phyloP scores from a whole-genome alignment of 371 early-diverging fungal species.

The Catenaria anguillulae region DNA sequence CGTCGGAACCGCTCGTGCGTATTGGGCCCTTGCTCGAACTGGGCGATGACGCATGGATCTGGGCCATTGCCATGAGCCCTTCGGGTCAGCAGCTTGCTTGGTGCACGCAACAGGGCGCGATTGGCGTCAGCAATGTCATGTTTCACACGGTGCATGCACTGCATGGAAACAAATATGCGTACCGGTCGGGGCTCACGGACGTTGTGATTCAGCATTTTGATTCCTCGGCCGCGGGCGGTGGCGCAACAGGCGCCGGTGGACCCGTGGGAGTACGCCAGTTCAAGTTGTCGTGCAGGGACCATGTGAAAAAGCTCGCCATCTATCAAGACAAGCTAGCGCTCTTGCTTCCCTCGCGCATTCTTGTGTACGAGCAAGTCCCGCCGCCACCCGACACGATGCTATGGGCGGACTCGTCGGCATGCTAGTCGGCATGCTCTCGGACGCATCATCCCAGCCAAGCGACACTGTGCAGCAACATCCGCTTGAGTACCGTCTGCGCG shows the following conservation, averaged over 20 bases:
- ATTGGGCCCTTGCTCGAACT: slow-evolving; percentile 25
- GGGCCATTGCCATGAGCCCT: slow-evolving; percentile 29
- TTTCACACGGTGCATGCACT: slow-evolving; percentile 36
- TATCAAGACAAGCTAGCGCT: slow-evolving; percentile 33
- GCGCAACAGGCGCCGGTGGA: too few relatives aligned
- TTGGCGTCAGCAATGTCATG: slow-evolving; percentile 24
- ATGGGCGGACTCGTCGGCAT: neutral
- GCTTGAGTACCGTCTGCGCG: slow-evolving; percentile 35
- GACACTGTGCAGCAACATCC: neutral
- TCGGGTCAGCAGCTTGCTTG: slow-evolving; percentile 27
- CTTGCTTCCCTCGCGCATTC: slow-evolving; percentile 30
- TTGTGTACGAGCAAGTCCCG: slow-evolving; percentile 33
- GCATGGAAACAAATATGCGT: slow-evolving; percentile 35
- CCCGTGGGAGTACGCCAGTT: slow-evolving; percentile 17
- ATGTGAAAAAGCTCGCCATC: slow-evolving; percentile 36
- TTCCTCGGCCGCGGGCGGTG: slow-evolving; percentile 1
- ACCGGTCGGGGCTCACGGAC: slow-evolving; percentile 35
- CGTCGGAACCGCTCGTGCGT: slow-evolving; percentile 7
- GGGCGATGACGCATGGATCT: slow-evolving; percentile 23
- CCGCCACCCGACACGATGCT: too few relatives aligned
- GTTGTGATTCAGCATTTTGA: slow-evolving; percentile 34
- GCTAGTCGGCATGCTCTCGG: neutral
- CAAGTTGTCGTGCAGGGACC: slow-evolving; percentile 35
- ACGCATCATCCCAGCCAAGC: neutral
- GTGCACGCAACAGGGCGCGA: slow-evolving; percentile 23